Evolutionary conservation across 129 eudicot genomes (phyloP).

Genomic region (Erigeron canadensis): DNA sequence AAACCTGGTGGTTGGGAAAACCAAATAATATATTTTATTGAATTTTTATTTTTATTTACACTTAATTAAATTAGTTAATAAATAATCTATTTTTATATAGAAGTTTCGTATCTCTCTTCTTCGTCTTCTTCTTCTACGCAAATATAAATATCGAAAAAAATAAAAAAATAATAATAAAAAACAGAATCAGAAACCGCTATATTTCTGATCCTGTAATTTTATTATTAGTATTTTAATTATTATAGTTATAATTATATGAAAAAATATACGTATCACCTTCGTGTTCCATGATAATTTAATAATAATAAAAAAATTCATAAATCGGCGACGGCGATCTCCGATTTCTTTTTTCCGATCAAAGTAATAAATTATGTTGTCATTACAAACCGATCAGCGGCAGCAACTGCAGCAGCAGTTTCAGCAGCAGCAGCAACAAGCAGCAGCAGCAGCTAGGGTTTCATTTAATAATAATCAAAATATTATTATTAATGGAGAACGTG

Average conservation of each 20-base stretch:
- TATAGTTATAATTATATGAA: constrained; percentile 36
- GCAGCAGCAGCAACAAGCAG: constrained; percentile 14
- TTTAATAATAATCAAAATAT: constrained; percentile 50
- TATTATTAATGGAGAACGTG: constrained; percentile 19
- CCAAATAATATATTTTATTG: no score
- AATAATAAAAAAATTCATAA: constrained; percentile 3
- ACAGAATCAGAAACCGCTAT: background rate
- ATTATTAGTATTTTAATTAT: no score
- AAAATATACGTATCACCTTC: constrained; percentile 30
- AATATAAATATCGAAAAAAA: constrained; percentile 30
- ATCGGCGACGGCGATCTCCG: constrained; percentile 33
- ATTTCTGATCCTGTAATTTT: constrained; percentile 15
- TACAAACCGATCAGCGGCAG: constrained; percentile 66
- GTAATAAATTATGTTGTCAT: constrained; percentile 47
- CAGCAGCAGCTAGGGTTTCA: constrained; percentile 55
- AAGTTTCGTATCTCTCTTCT: constrained; percentile 25
- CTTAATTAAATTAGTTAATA: constrained; percentile 16
- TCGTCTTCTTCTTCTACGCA: constrained; percentile 25
- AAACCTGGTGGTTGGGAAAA: constrained; percentile 29
- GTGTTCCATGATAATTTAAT: constrained; percentile 38
- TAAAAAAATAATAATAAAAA: constrained; percentile 25
- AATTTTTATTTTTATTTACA: background rate
- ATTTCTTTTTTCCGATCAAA: background rate
- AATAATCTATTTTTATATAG: constrained; percentile 12
- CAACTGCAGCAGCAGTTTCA: constrained; percentile 40